Conservation (phyloP, 805 yeast species). For the Candida tibetensis region DNA sequence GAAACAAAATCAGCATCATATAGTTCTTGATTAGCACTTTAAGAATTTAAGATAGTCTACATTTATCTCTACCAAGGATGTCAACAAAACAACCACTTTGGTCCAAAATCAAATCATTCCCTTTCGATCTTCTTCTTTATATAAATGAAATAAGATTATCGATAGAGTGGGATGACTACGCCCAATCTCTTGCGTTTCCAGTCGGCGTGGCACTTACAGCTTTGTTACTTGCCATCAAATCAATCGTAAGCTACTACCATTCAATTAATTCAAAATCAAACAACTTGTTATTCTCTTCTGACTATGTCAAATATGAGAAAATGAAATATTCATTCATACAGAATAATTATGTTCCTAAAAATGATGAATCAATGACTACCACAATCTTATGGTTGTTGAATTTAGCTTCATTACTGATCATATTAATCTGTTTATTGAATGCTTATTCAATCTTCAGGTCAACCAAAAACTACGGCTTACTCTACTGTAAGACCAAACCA, state of each 20-base stretch:
- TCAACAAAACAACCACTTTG: slow-evolving; percentile 23
- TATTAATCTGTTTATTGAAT: slow-evolving; percentile 7
- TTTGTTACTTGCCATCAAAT: slow-evolving; percentile 19
- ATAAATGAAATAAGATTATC: slow-evolving; percentile 35
- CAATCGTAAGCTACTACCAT: slow-evolving; percentile 24
- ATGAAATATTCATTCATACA: slow-evolving; percentile 16
- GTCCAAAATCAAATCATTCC: slow-evolving; percentile 26
- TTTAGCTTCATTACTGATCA: slow-evolving; percentile 6
- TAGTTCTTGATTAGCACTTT: too few species aligned
- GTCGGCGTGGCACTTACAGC: slow-evolving; percentile 23
- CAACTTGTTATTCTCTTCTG: slow-evolving; percentile 34
- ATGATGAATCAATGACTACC: slow-evolving; percentile 8
- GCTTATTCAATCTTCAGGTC: slow-evolving; percentile 15
- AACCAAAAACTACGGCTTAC: slow-evolving; percentile 29
- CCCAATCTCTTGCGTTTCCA: slow-evolving; percentile 29
- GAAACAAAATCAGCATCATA: too few species aligned
- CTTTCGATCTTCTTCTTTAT: slow-evolving; percentile 36
- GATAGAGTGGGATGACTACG: slow-evolving; percentile 42
- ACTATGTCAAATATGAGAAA: slow-evolving; percentile 32
- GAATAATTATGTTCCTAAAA: slow-evolving; percentile 4
- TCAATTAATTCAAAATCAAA: slow-evolving; percentile 25
- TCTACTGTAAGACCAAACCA: slow-evolving; percentile 27
- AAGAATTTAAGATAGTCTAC: too few species aligned
- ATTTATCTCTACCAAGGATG: background rate
- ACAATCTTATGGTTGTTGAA: slow-evolving; percentile 18